These are phyloP conservation scores for Tagetes patula DNA, from an alignment of 129 eudicot genomes.

Conservation along the genomic window DNA sequence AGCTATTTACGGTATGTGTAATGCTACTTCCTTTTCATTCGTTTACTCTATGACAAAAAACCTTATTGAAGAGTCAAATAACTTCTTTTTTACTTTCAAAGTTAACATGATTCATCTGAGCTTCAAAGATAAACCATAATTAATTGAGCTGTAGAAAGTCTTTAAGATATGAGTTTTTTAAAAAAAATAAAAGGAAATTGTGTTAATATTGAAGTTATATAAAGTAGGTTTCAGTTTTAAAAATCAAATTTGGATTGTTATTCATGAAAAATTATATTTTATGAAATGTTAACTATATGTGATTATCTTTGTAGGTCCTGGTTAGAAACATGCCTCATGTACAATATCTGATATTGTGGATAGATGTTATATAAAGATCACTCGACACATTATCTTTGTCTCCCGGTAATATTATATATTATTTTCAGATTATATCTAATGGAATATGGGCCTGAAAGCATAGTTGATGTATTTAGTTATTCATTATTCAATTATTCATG, in stretches of 20 bases:
- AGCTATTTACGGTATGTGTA: constrained; percentile 55
- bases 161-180: neutral
- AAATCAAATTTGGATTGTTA: neutral
- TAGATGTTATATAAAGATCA: constrained; percentile 66
- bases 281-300: neutral
- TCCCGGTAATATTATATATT: constrained; percentile 54
- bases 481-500: too few relatives aligned
- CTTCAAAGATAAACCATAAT: neutral
- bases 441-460: neutral
- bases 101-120: neutral
- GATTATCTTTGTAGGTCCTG: constrained; percentile 56
- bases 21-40: constrained; percentile 3
- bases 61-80: neutral
- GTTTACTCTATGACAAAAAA: neutral
- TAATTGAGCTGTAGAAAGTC: neutral
- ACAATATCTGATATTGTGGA: constrained; percentile 77
- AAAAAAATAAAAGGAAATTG: neutral
- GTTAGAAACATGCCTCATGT: constrained; percentile 79
- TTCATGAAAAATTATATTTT: neutral
- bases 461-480: neutral
- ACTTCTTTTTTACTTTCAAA: neutral
- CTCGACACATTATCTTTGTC: constrained; percentile 78
- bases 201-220: neutral
- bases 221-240: neutral
- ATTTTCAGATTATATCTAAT: neutral